These are phyloP conservation scores for Trichomonascus vanleenenianus DNA, from an alignment of 805 yeast species.

Conservation along the genomic window DNA sequence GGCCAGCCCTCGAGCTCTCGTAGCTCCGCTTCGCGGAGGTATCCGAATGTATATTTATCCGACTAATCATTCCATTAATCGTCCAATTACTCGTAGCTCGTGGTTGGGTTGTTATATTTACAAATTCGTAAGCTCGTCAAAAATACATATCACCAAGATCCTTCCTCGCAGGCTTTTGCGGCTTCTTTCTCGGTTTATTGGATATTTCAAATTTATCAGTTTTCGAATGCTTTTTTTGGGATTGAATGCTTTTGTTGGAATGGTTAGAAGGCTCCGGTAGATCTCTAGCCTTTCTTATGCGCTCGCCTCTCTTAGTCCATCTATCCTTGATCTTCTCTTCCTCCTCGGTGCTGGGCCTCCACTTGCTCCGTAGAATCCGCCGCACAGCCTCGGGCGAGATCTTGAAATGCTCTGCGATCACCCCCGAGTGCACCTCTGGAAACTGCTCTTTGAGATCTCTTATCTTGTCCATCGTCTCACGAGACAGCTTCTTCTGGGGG, in stretches of 20 bases:
- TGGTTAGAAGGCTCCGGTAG: slow-evolving; percentile 12
- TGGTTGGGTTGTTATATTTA: too few relatives aligned
- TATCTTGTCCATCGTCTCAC: slow-evolving; percentile 62
- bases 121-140: background rate
- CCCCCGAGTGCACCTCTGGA: slow-evolving; percentile 55
- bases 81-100: too few relatives aligned
- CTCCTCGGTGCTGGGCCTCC: slow-evolving; percentile 62
- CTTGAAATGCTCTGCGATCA: slow-evolving; percentile 54
- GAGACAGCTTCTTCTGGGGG: slow-evolving; percentile 58
- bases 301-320: slow-evolving; percentile 45
- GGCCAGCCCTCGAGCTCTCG: too few relatives aligned
- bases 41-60: background rate
- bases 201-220: too few relatives aligned
- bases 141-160: slow-evolving; percentile 10
- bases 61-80: too few relatives aligned
- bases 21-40: too few relatives aligned
- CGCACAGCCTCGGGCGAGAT: slow-evolving; percentile 79
- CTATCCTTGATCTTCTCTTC: slow-evolving; percentile 38
- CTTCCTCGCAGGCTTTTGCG: background rate
- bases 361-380: slow-evolving; percentile 66
- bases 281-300: slow-evolving; percentile 7
- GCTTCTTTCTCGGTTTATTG: slow-evolving; percentile 1
- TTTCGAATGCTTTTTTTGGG: background rate
- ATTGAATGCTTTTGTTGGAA: background rate
- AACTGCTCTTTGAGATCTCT: slow-evolving; percentile 42